Evolutionary conservation across 352 stramenopile genomes (phyloP), one percentile per base, ranked within the genome.

Genomic region (Thalassiosira hispida): DNA sequence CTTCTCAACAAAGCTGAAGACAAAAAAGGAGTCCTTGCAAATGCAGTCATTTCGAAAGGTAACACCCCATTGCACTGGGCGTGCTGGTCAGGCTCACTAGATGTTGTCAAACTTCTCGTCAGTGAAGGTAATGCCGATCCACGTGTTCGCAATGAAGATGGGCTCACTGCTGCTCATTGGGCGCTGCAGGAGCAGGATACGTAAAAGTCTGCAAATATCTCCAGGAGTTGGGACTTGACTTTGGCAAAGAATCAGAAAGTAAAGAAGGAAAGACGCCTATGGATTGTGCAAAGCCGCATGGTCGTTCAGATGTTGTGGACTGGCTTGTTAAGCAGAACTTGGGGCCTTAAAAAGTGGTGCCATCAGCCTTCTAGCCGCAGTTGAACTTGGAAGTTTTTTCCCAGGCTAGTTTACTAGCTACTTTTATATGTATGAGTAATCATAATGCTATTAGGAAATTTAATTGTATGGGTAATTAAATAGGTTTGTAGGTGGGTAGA

Each of bases 11-110:
- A 78, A 47, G 69, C 60, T 2, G 60, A 20, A 55, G 42, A 66
- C 5, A 66, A 46, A 27, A 86, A 77, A 47, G 56, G 79, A 68
- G 64, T 20, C 16, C 44, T 89, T 7, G 82, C 86, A 35, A 87
- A 91, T 84, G 31, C 73, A 27, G 49, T 79, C 11, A 92, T 84
- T 9, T 75, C 83, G 44, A 69, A 86, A 69, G 84, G 84, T 35
- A 91, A 91, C 76, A 86, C 86, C 14, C 68, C 76, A 14, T 83
- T 92, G 16, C 91, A 91, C 84, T 92, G 86, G 86, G 84, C 83
- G n/a, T 67, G 69, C 46, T 92, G 84, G 84, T 89, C 84, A 29
- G 82, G 84, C 11, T 87, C 70, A 22, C 51, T 90, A 23, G 84
- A 87, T 52, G 83, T 81, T 46, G 83, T 86, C 18, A 89, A 90